Evolutionary conservation across 768 basidiomycete genomes (phyloP), one percentile per base, ranked within the genome.

Genomic region (Trametes coccinea): DNA sequence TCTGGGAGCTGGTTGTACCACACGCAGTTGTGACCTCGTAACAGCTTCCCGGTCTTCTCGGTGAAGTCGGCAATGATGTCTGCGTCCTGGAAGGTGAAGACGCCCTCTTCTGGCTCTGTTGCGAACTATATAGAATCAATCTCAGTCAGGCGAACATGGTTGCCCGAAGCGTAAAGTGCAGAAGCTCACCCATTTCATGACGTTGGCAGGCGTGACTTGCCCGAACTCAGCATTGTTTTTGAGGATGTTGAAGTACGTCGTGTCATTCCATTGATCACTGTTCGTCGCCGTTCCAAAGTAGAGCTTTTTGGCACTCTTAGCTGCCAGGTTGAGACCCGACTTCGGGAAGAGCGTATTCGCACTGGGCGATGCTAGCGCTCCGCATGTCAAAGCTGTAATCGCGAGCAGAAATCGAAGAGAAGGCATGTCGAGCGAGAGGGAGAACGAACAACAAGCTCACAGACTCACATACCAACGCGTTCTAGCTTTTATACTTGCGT

Each of bases 1-100:
- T 68, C 71, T 4, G 82, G 79, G 4, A 84, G 75, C 67, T 85
- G 83, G 58, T 75, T 80, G 68, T 84, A 73, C 81, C 79, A 80
- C 14, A 80, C 79, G 59, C 75, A 76, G 60, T 75, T 77, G 65
- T 79, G 75, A 67, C 70, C 69, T 55, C 83, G 73, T 17, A 85
- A 64, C 11, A 82, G 69, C 61, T 82, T 80, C 0, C 79, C 77
- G 61, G 81, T 80, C 27, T 67, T 69, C 62, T 78, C 70, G 1
- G 82, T 82, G 43, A 82, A 73, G 30, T 71, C 66, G 8, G 77
- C 79, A 34, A 84, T 75, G 17, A 66, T 71, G 69, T 84, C 82
- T 13, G 77, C 83, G n/a, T 69, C 67, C 2, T 73, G 66, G 65
- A 82, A 84, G 0, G 78, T 80, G 69, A 82, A 85, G 2, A 66